Conservation (phyloP, 148 eudicot species). For the Diospyros lotus region DNA sequence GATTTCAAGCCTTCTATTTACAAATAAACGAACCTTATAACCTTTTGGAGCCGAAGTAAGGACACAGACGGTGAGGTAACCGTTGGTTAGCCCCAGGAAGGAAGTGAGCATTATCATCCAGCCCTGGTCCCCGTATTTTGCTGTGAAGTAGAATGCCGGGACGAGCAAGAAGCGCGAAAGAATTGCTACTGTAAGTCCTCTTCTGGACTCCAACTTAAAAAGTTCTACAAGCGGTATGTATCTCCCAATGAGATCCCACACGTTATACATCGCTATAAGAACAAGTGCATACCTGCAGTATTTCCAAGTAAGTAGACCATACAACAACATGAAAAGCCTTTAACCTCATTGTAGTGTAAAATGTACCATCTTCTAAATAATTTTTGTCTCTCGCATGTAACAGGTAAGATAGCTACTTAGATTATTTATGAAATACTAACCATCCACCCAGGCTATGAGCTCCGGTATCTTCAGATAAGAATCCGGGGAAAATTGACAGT, state of each 20-base stretch:
- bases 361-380: neutral
- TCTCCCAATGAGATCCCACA: constrained; percentile 47
- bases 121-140: constrained; percentile 40
- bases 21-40: neutral
- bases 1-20: neutral
- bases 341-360: too few relatives aligned
- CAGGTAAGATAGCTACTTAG: neutral
- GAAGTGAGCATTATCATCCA: constrained; percentile 54
- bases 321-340: too few relatives aligned
- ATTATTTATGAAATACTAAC: constrained; percentile 15
- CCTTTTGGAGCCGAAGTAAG: neutral
- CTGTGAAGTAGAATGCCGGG: constrained; percentile 51
- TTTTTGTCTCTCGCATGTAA: neutral
- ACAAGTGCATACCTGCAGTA: constrained; percentile 48
- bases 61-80: constrained; percentile 46
- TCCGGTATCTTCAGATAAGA: constrained; percentile 64
- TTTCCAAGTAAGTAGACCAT: neutral
- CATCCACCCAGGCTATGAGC: constrained; percentile 41
- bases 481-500: constrained; percentile 62
- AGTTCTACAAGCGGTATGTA: constrained; percentile 31
- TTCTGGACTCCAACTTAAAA: constrained; percentile 42
- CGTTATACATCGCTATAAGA: constrained; percentile 38
- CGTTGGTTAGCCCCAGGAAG: constrained; percentile 37
- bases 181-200: constrained; percentile 22
- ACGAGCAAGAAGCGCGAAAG: constrained; percentile 32